Percentiles rank a stretch among this genome's conserved stretches.
Evolutionary conservation across 2,329 filamentous ascomycete species (phyloP).

Genomic region (Fusarium longipes): DNA sequence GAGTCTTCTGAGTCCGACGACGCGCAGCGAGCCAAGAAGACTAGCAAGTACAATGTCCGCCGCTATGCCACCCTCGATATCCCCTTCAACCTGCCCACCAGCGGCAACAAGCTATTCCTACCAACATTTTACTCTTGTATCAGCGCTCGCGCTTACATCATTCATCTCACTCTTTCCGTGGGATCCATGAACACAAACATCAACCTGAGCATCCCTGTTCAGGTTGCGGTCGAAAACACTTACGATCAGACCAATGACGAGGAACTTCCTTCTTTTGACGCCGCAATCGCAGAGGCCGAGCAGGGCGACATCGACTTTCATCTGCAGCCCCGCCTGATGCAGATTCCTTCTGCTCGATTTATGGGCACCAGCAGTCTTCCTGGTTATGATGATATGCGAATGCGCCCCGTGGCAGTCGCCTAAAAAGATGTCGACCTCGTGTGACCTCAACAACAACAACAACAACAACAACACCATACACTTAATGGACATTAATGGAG

Average conservation of each 20-base stretch:
- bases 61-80: conserved; percentile 59
- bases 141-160: conserved; percentile 64
- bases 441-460: too few species aligned
- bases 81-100: conserved; percentile 60
- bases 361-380: conserved; percentile 53
- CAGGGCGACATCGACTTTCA: conserved; percentile 58
- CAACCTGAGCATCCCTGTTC: conserved; percentile 61
- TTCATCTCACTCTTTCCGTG: conserved; percentile 59
- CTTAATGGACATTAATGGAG: conserved; percentile 41
- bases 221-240: conserved; percentile 60
- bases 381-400: conserved; percentile 52
- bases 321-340: conserved; percentile 56
- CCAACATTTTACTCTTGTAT: conserved; percentile 70
- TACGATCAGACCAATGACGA: conserved; percentile 47
- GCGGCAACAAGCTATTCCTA: conserved; percentile 62
- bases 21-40: conserved; percentile 42
- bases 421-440: conserved; percentile 24
- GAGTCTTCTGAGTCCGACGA: conserved; percentile 51
- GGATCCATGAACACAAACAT: conserved; percentile 58
- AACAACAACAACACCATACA: conserved; percentile 4
- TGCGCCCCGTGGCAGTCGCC: conserved; percentile 44
- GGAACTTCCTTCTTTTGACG: conserved; percentile 63
- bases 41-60: conserved; percentile 49
- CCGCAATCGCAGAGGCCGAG: conserved; percentile 55
- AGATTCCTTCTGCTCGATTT: conserved; percentile 49